Base-by-base conservation (phyloP, 352 stramenopile genomes). In the Vaucheria bursata region DNA sequence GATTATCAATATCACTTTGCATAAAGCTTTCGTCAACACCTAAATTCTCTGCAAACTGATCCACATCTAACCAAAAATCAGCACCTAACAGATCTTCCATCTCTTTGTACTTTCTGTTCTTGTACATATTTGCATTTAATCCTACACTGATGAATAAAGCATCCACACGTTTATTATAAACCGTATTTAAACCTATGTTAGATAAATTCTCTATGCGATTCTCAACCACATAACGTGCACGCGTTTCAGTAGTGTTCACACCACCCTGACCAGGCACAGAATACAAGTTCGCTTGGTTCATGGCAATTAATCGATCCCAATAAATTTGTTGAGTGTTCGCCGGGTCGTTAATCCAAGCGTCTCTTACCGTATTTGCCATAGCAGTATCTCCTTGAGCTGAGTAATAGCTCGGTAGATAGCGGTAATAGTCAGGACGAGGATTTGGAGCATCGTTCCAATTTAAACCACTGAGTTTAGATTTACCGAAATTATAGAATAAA, bases 101-200 rank as follows among this genome's bases (percentile, higher is more conserved):
- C 18, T 18, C 25, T 59, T 59, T 59, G 25, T 59, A 59, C 45
- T 59, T 59, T 18, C 25, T 18, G 45, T 59, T 59, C 18, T 25
- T 18, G 45, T 59, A 59, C 18, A 59, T 25, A 59, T 59, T 59
- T 59, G 12, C 45, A 59, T 25, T 59, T 59, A 59, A 18, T 18
- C 45, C 45, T 25, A 25, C 45, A 59, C 45, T 59, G 45, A 59
- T 59, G 25, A 59, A 59, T 59, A 59, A 59, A 59, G 18, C 25
- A 18, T 59, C 45, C 12, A 59, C 25, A 59, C 45, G 45, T 59
- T 59, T 59, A 59, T 59, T 59, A 25, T 59, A 59, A 59, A 59
- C 45, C 18, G 45, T 18, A 59, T 59, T 59, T 18, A 59, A 59
- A 59, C 18, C 45, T 18, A 59, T 18, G 25, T 59, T 59, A 18